Percentiles rank a stretch among this genome's conserved stretches.
Evolutionary conservation across 192 early-diverging fungal genomes (phyloP).

Genomic region (Kickxella alabastrina): DNA sequence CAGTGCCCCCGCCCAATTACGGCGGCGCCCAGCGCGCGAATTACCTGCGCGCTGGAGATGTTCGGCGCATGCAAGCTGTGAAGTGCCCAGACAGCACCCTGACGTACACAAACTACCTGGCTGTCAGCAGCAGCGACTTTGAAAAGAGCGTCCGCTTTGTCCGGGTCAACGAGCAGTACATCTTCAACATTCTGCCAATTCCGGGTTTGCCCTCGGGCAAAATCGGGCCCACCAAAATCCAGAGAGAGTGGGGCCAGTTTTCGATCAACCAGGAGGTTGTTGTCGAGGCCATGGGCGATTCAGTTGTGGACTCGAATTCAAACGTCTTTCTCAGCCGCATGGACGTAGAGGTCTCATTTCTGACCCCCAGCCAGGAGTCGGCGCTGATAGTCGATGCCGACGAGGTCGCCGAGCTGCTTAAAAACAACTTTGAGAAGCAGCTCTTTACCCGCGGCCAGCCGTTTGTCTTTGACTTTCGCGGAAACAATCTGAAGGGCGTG

Average conservation of each 20-base stretch:
- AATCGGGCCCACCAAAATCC: slow-evolving; percentile 37
- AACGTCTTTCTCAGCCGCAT: slow-evolving; percentile 50
- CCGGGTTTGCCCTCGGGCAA: slow-evolving; percentile 16
- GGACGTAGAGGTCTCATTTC: slow-evolving; percentile 60
- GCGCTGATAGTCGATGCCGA: slow-evolving; percentile 66
- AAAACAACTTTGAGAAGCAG: slow-evolving; percentile 65
- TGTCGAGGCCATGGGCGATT: slow-evolving; percentile 51
- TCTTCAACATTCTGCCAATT: slow-evolving; percentile 65
- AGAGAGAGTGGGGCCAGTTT: slow-evolving; percentile 52
- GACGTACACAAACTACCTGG: slow-evolving; percentile 74
- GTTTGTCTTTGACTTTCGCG: slow-evolving; percentile 80
- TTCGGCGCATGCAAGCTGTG: slow-evolving; percentile 36
- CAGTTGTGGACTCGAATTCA: slow-evolving; percentile 35
- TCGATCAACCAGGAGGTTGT: slow-evolving; percentile 56
- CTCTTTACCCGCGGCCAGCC: slow-evolving; percentile 75
- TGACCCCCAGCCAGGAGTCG: slow-evolving; percentile 50
- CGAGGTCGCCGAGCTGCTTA: slow-evolving; percentile 64
- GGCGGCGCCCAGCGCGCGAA: slow-evolving; percentile 1
- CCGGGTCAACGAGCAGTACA: slow-evolving; percentile 70
- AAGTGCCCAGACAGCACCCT: slow-evolving; percentile 49
- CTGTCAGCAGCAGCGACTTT: slow-evolving; percentile 70
- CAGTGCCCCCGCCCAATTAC: slow-evolving; percentile 4
- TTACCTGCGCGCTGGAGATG: slow-evolving; percentile 19
- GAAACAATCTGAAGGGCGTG: slow-evolving; percentile 57
- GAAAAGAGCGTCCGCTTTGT: slow-evolving; percentile 65